Evolutionary conservation across 2,329 filamentous ascomycete species (phyloP).

Genomic region (Sporothrix protearum): DNA sequence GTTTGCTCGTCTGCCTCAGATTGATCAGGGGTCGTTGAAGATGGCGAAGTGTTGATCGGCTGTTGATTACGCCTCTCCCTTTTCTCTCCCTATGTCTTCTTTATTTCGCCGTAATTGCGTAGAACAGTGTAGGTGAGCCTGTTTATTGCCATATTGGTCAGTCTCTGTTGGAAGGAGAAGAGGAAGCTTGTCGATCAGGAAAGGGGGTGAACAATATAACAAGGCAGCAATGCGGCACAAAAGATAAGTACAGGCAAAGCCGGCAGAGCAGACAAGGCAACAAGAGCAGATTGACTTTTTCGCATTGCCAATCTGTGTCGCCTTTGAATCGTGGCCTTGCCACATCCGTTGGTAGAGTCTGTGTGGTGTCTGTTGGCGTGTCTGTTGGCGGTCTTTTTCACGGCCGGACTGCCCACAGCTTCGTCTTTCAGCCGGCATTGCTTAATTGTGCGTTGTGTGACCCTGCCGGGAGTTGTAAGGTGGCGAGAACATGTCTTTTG

Average conservation of each 20-base stretch:
- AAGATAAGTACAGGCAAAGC: neutral
- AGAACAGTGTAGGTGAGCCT: too few species aligned
- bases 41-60: neutral
- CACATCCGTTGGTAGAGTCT: neutral
- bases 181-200: neutral
- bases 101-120: neutral
- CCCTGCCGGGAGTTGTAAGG: conserved; percentile 1
- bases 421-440: neutral
- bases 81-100: neutral
- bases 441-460: neutral
- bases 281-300: neutral
- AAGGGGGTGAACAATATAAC: neutral
- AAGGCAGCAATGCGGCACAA: neutral
- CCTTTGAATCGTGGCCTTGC: neutral
- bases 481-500: neutral
- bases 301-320: neutral
- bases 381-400: neutral
- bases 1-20: neutral
- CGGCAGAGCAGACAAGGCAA: neutral
- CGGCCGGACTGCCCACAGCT: neutral
- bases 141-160: neutral
- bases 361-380: neutral
- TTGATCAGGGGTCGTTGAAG: neutral
- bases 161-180: neutral
- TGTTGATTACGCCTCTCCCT: neutral